Conservation (phyloP, 139 green algal genomes). For the Micractinium sp. region DNA sequence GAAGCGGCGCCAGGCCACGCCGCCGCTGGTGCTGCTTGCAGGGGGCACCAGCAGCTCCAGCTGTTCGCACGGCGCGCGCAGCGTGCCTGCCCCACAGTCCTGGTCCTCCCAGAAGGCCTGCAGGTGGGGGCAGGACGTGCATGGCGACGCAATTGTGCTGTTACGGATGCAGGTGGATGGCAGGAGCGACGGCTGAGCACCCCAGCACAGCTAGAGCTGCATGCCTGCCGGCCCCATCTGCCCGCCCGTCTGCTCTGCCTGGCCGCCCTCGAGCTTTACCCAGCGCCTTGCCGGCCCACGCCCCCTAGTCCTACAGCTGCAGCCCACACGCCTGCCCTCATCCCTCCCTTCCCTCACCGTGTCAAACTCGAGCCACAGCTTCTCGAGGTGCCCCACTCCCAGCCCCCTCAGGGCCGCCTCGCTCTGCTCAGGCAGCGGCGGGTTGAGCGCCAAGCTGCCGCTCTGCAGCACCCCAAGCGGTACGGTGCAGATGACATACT, state of each 20-base stretch:
- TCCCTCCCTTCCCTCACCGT: not conserved
- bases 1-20: slow-evolving; percentile 9
- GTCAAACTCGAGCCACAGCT: slow-evolving; percentile 30
- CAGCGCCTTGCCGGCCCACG: not conserved
- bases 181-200: too few relatives aligned
- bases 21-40: not conserved
- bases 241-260: not conserved
- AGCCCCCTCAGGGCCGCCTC: slow-evolving; percentile 17
- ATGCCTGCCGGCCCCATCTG: too few relatives aligned
- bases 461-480: slow-evolving; percentile 41
- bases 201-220: not conserved
- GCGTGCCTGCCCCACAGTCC: not conserved
- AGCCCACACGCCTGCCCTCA: not conserved
- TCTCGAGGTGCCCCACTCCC: slow-evolving; percentile 18
- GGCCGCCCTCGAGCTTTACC: not conserved
- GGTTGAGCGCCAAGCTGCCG: slow-evolving; percentile 12
- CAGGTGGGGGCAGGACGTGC: too few relatives aligned
- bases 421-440: slow-evolving; percentile 33
- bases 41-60: slow-evolving; percentile 5
- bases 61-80: slow-evolving; percentile 2
- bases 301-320: not conserved
- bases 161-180: not conserved
- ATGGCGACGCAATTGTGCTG: not conserved
- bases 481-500: slow-evolving; percentile 43
- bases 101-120: slow-evolving; percentile 15